A percentile compares a stretch with the other conserved stretches of the same genome.
phyloP scores from a whole-genome alignment of 1,284 basidiomycete species.

The Sporisorium reilianum region DNA sequence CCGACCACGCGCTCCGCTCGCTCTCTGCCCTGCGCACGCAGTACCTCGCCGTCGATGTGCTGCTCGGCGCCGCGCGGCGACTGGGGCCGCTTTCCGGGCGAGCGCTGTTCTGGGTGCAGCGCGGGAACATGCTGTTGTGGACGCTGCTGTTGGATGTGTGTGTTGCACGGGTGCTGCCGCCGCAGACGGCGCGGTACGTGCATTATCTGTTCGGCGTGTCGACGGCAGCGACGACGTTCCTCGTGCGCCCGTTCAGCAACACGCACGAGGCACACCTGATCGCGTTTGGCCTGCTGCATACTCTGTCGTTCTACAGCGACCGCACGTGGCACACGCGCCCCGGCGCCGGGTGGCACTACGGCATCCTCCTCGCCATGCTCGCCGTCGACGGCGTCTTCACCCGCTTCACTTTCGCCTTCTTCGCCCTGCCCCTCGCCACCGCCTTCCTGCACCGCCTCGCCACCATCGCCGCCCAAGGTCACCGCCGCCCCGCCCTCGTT shows the following conservation, averaged over 20 bases:
- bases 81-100: slow-evolving; percentile 6
- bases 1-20: slow-evolving; percentile 31
- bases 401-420: slow-evolving; percentile 66
- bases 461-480: slow-evolving; percentile 1
- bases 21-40: slow-evolving; percentile 13
- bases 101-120: slow-evolving; percentile 23
- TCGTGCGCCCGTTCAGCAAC: slow-evolving; percentile 68
- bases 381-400: slow-evolving; percentile 58
- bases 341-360: slow-evolving; percentile 1
- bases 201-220: slow-evolving; percentile 55
- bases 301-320: background rate
- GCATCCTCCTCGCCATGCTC: slow-evolving; percentile 15
- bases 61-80: background rate
- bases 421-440: slow-evolving; percentile 46
- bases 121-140: slow-evolving; percentile 10
- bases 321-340: slow-evolving; percentile 16
- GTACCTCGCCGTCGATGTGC: slow-evolving; percentile 2
- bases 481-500: background rate
- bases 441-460: slow-evolving; percentile 2
- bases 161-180: slow-evolving; percentile 9
- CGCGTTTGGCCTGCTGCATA: slow-evolving; percentile 27
- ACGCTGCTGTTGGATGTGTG: slow-evolving; percentile 24
- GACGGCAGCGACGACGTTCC: slow-evolving; percentile 62
- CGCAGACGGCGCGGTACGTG: slow-evolving; percentile 13
- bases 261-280: slow-evolving; percentile 61